A percentile compares a stretch with the other conserved stretches of the same genome.
Conservation (phyloP, 495 filamentous ascomycete species). For the Talaromyces nanjingensis region DNA sequence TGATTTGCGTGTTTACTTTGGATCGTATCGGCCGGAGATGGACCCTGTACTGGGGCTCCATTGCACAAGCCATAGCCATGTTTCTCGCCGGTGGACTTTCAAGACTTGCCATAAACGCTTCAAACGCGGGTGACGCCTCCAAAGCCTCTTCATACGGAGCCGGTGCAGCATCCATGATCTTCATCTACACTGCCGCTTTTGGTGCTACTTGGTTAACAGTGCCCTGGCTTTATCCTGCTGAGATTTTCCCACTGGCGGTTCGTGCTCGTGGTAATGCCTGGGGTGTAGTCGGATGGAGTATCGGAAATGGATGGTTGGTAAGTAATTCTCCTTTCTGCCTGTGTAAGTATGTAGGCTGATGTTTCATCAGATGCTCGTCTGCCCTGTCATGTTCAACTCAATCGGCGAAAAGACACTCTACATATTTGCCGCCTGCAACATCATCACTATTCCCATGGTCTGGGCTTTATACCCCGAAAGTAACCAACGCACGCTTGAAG, state of each 20-base stretch:
- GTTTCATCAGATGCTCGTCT: conserved; percentile 42
- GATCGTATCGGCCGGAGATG: conserved; percentile 62
- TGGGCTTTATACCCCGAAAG: conserved; percentile 65
- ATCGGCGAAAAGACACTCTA: conserved; percentile 62
- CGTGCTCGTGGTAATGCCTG: conserved; percentile 67
- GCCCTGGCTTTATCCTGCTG: conserved; percentile 64
- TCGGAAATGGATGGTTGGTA: conserved; percentile 61
- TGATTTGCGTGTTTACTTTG: conserved; percentile 61
- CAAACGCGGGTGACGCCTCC: conserved; percentile 19
- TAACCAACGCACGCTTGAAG: conserved; percentile 61
- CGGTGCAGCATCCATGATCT: conserved; percentile 61
- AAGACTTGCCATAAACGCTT: conserved; percentile 37
- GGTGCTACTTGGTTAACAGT: conserved; percentile 69
- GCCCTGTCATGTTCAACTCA: conserved; percentile 55
- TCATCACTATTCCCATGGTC: conserved; percentile 56
- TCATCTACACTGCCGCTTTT: conserved; percentile 62
- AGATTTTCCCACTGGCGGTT: conserved; percentile 64
- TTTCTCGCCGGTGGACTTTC: conserved; percentile 53
- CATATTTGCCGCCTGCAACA: conserved; percentile 57
- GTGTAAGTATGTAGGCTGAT: neutral
- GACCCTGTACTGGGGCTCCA: conserved; percentile 62
- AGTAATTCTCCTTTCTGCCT: conserved; percentile 10
- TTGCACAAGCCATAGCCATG: conserved; percentile 56
- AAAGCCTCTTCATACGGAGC: conserved; percentile 49
- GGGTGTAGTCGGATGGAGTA: conserved; percentile 67